Conservation (phyloP, 2,329 filamentous ascomycete species). For the Graphiopsis chlorocephala region DNA sequence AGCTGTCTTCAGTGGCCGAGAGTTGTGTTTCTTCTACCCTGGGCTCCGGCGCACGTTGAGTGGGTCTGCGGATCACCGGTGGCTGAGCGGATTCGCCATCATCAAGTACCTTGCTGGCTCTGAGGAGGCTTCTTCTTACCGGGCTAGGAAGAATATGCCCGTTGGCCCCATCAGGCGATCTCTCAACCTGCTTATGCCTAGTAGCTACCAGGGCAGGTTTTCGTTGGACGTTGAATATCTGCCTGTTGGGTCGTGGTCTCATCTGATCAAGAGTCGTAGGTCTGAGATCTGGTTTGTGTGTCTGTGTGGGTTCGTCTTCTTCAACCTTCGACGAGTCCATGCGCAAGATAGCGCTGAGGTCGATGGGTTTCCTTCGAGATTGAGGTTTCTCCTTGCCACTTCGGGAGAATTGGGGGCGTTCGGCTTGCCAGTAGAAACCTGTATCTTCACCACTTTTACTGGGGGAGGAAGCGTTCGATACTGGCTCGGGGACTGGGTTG, state of each 20-base stretch:
- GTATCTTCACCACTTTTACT: conserved; percentile 23
- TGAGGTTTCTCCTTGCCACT: conserved; percentile 20
- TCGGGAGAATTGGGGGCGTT: conserved; percentile 26
- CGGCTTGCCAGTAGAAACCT: conserved; percentile 30
- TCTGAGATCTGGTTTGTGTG: no score
- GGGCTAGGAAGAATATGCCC: conserved; percentile 23
- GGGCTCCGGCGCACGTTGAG: conserved; percentile 3
- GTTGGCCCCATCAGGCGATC: conserved; percentile 2
- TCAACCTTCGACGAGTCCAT: conserved; percentile 13
- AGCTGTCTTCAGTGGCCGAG: conserved; percentile 19
- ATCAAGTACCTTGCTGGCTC: conserved; percentile 21
- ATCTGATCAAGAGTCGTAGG: not conserved
- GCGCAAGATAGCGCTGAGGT: conserved; percentile 8
- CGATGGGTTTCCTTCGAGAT: not conserved
- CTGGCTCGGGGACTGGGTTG: not conserved
- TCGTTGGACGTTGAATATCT: not conserved
- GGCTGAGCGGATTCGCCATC: not conserved
- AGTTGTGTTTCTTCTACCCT: conserved; percentile 13
- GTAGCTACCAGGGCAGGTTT: not conserved
- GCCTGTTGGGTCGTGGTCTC: not conserved
- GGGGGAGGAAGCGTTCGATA: not conserved
- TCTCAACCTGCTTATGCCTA: not conserved
- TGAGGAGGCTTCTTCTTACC: conserved; percentile 26
- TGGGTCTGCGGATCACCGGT: not conserved
- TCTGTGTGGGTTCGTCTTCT: not conserved